Evolutionary conservation across 2,329 filamentous ascomycete species (phyloP).

Genomic region (Penicillium sp.): DNA sequence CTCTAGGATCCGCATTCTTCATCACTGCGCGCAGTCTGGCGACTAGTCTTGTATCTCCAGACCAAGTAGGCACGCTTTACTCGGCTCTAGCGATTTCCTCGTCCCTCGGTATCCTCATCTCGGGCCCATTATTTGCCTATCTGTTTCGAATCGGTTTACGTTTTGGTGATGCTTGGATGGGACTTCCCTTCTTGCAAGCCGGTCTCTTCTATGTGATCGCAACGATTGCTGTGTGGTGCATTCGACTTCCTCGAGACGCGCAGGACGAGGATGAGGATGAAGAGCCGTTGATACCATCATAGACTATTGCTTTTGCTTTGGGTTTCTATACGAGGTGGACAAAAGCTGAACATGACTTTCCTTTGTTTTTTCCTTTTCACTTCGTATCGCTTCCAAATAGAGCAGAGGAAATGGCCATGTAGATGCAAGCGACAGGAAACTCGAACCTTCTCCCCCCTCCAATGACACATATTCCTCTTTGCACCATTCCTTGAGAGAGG

Average conservation of each 20-base stretch:
- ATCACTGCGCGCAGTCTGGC: conserved; percentile 32
- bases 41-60: conserved; percentile 31
- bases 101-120: conserved; percentile 28
- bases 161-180: conserved; percentile 32
- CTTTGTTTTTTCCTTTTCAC: neutral
- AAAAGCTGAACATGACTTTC: neutral
- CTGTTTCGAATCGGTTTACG: conserved; percentile 33
- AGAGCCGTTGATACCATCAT: conserved; percentile 16
- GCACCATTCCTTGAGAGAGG: conserved; percentile 5
- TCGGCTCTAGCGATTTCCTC: conserved; percentile 31
- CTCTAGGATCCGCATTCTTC: conserved; percentile 31
- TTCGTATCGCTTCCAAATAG: neutral
- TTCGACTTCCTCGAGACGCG: conserved; percentile 13
- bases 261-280: conserved; percentile 14
- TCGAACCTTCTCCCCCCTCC: neutral
- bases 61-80: conserved; percentile 36
- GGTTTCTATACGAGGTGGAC: neutral
- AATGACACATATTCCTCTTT: neutral
- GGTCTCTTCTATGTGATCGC: conserved; percentile 25
- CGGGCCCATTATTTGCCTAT: conserved; percentile 34
- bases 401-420: neutral
- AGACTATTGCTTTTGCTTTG: neutral
- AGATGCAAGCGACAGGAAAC: neutral
- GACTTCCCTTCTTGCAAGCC: conserved; percentile 34
- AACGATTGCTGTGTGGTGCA: conserved; percentile 19